phyloP scores from a whole-genome alignment of 2,329 filamentous ascomycete species.

The Ustilaginoidea virens region DNA sequence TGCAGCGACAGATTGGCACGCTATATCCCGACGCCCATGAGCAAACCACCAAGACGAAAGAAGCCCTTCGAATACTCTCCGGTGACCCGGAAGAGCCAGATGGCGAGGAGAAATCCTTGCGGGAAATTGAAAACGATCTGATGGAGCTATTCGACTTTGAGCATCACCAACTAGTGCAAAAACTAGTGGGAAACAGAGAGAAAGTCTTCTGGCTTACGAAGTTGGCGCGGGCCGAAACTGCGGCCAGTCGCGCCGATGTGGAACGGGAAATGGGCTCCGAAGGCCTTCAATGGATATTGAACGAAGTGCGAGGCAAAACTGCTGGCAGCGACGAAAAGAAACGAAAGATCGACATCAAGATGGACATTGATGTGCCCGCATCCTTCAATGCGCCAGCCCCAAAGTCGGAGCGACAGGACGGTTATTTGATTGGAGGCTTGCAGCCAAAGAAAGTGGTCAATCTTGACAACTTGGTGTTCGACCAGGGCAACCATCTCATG shows the following conservation, averaged over 20 bases:
- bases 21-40: slow-evolving; percentile 84
- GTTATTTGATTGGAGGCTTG: slow-evolving; percentile 62
- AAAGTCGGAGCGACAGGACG: slow-evolving; percentile 44
- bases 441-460: slow-evolving; percentile 82
- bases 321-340: slow-evolving; percentile 42
- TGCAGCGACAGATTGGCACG: slow-evolving; percentile 80
- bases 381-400: slow-evolving; percentile 33
- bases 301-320: slow-evolving; percentile 69
- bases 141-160: slow-evolving; percentile 99
- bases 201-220: slow-evolving; percentile 92
- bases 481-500: slow-evolving; percentile 97
- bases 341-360: slow-evolving; percentile 74
- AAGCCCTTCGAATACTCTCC: slow-evolving; percentile 69
- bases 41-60: slow-evolving; percentile 81
- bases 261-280: slow-evolving; percentile 87
- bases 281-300: slow-evolving; percentile 72
- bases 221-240: slow-evolving; percentile 68
- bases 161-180: slow-evolving; percentile 81
- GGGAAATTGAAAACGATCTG: slow-evolving; percentile 93
- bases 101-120: slow-evolving; percentile 68
- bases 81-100: slow-evolving; percentile 54
- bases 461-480: slow-evolving; percentile 88
- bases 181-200: slow-evolving; percentile 80
- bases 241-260: slow-evolving; percentile 58
- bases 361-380: slow-evolving; percentile 72